Evolutionary conservation across 805 yeast genomes (phyloP).

Genomic region (Metschnikowia koreensis): DNA sequence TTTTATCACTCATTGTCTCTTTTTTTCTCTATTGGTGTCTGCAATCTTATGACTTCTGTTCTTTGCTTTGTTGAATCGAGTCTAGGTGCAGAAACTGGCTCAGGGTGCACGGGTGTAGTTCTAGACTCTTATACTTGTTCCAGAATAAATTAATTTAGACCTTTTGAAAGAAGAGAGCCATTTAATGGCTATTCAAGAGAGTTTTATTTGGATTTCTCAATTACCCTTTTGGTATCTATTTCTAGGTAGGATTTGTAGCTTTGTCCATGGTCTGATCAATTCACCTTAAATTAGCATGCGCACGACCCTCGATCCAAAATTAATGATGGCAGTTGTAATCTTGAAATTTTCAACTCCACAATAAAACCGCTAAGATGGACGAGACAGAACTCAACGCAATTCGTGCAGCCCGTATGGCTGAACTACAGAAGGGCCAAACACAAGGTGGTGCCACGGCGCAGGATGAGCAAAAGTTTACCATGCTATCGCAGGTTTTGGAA

Average conservation of each 20-base stretch:
- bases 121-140: no score
- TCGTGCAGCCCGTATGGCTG: slow-evolving; percentile 87
- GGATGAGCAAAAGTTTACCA: slow-evolving; percentile 39
- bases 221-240: no score
- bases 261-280: background rate
- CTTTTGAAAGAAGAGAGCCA: no score
- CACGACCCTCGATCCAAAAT: background rate
- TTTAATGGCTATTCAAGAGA: no score
- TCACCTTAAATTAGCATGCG: background rate
- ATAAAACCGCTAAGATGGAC: slow-evolving; percentile 52
- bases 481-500: slow-evolving; percentile 68
- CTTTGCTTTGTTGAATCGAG: background rate
- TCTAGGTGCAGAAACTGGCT: no score
- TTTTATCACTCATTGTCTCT: slow-evolving; percentile 28
- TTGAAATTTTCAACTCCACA: background rate
- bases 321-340: no score
- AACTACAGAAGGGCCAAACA: slow-evolving; percentile 64
- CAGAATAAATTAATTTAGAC: no score
- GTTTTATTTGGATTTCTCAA: no score
- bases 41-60: background rate
- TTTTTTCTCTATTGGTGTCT: background rate
- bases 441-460: slow-evolving; percentile 14
- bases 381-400: slow-evolving; percentile 85
- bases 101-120: slow-evolving; percentile 9
- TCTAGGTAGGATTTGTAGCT: background rate